These are phyloP conservation scores for Hypholoma sublateritium DNA, from an alignment of 768 basidiomycete genomes.

Conservation along the genomic window DNA sequence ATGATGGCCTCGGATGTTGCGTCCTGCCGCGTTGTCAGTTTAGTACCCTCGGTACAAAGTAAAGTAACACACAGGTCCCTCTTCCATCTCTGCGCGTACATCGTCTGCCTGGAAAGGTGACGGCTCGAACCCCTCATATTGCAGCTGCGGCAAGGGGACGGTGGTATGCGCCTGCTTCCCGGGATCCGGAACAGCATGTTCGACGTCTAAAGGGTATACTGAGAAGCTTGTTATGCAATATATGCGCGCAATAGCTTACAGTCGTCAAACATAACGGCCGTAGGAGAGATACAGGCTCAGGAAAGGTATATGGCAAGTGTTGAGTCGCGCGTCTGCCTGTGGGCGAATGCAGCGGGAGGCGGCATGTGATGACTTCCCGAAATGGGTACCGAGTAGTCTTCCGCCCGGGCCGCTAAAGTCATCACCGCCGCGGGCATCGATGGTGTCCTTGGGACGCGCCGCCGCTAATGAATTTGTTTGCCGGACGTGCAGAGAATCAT, in stretches of 20 bases:
- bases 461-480: background rate
- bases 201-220: slow-evolving; percentile 64
- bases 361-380: slow-evolving; percentile 3
- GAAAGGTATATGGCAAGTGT: background rate
- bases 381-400: background rate
- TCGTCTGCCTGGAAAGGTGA: slow-evolving; percentile 58
- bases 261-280: slow-evolving; percentile 58
- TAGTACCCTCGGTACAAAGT: slow-evolving; percentile 6
- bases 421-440: background rate
- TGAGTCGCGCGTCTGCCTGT: background rate
- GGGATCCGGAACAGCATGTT: slow-evolving; percentile 67
- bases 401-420: background rate
- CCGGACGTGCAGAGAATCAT: background rate
- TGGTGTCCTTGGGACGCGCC: background rate
- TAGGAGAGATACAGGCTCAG: slow-evolving; percentile 17
- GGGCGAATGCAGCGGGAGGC: background rate
- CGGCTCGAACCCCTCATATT: slow-evolving; percentile 89
- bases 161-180: slow-evolving; percentile 30
- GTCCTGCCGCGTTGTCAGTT: slow-evolving; percentile 16
- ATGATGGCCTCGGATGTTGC: slow-evolving; percentile 34
- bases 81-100: slow-evolving; percentile 41
- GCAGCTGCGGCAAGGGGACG: slow-evolving; percentile 54
- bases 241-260: slow-evolving; percentile 38
- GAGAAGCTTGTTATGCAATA: slow-evolving; percentile 2
- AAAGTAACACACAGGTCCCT: slow-evolving; percentile 24